phyloP scores from a whole-genome alignment of 768 basidiomycete species.

The Pisolithus albus region DNA sequence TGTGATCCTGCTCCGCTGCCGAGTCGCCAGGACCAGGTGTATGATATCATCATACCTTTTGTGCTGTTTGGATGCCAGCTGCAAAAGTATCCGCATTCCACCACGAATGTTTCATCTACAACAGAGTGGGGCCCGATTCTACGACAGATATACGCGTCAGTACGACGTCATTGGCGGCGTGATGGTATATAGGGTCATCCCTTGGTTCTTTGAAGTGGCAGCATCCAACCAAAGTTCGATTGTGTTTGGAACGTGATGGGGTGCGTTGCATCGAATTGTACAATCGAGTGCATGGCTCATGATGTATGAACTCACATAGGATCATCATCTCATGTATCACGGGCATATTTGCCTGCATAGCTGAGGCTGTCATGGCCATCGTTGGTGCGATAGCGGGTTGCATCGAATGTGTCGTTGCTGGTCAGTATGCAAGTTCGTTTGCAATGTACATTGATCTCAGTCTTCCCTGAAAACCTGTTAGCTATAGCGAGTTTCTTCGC shows the following conservation, averaged over 20 bases:
- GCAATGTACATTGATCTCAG: neutral
- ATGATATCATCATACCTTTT: neutral
- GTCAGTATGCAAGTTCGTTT: slow-evolving; percentile 20
- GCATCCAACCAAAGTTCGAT: too few relatives aligned
- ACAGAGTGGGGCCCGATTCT: neutral
- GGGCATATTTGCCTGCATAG: slow-evolving; percentile 41
- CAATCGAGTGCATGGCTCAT: too few relatives aligned
- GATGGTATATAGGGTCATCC: too few relatives aligned
- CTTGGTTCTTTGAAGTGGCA: too few relatives aligned
- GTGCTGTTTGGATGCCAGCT: too few relatives aligned
- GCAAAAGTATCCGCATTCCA: too few relatives aligned
- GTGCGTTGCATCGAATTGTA: neutral
- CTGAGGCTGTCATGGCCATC: slow-evolving; percentile 34
- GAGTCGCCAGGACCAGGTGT: too few relatives aligned
- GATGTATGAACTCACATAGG: neutral
- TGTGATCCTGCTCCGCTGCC: neutral
- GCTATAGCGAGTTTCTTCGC: slow-evolving; percentile 38
- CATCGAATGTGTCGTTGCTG: slow-evolving; percentile 41
- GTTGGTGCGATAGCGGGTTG: slow-evolving; percentile 35
- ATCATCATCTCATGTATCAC: neutral
- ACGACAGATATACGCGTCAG: too few relatives aligned
- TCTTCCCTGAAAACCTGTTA: slow-evolving; percentile 7
- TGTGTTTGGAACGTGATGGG: neutral
- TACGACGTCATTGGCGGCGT: too few relatives aligned
- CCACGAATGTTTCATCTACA: neutral